phyloP scores from a whole-genome alignment of 495 filamentous ascomycete genomes.

The Rostrohypoxylon terebratum region DNA sequence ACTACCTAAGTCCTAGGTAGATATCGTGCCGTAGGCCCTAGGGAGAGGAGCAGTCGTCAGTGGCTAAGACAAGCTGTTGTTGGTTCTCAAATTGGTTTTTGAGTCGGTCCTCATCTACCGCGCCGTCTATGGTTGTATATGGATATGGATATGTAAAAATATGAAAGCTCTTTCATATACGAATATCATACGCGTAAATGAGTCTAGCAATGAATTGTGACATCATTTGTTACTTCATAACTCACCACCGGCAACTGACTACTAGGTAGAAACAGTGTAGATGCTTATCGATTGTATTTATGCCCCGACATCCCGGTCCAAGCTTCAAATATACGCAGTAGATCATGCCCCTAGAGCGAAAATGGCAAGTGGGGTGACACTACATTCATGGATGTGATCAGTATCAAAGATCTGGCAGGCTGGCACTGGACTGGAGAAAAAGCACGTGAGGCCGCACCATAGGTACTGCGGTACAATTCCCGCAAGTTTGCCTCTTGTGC shows the following conservation, averaged over 20 bases:
- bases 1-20: too few species aligned
- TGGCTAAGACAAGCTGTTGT: neutral
- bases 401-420: too few species aligned
- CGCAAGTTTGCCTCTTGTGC: slow-evolving; percentile 7
- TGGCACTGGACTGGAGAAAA: neutral
- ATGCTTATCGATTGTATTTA: neutral
- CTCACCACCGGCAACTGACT: neutral
- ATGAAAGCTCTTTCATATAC: neutral
- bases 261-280: too few species aligned
- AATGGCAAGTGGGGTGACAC: neutral
- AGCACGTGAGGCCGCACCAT: slow-evolving; percentile 5
- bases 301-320: too few species aligned
- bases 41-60: neutral
- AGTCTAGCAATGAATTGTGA: neutral
- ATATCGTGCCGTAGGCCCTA: neutral
- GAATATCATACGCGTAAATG: too few species aligned
- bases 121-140: neutral
- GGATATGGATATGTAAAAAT: neutral
- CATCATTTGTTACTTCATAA: neutral
- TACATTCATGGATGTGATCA: neutral
- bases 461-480: slow-evolving; percentile 2
- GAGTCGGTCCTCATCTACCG: neutral
- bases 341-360: neutral
- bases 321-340: slow-evolving; percentile 1
- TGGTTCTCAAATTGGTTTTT: neutral